Conservation (phyloP, 768 basidiomycete genomes). For the Lentinula raphanica region DNA sequence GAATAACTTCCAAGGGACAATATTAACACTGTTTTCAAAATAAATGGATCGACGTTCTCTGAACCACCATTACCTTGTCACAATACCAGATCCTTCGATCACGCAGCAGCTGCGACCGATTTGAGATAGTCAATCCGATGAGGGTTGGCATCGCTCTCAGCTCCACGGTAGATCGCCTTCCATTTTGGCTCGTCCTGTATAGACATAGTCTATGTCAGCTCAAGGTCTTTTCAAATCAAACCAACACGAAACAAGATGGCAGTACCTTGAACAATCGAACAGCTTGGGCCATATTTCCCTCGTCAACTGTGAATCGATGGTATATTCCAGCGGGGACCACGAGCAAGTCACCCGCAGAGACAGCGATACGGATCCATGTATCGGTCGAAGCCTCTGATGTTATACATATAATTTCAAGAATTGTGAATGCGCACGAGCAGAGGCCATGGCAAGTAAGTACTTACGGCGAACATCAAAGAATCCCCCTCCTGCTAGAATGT, state of each 20-base stretch:
- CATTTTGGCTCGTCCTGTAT: conserved; percentile 86
- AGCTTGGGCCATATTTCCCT: conserved; percentile 64
- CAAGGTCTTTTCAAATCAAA: not conserved
- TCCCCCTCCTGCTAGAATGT: conserved; percentile 79
- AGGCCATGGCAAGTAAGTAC: conserved; percentile 13
- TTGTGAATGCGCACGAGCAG: not conserved
- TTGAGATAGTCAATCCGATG: conserved; percentile 59
- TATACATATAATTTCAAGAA: not conserved
- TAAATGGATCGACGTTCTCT: too few species aligned
- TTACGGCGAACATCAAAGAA: conserved; percentile 89
- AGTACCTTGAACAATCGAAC: conserved; percentile 80
- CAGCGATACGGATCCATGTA: conserved; percentile 76
- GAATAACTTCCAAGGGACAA: too few species aligned
- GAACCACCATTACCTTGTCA: too few species aligned
- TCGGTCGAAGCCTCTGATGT: conserved; percentile 56
- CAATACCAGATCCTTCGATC: too few species aligned
- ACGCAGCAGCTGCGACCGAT: conserved; percentile 24
- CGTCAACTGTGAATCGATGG: conserved; percentile 91
- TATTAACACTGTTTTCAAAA: too few species aligned
- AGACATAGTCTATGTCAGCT: not conserved
- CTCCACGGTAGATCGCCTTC: conserved; percentile 67
- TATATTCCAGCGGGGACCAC: conserved; percentile 89
- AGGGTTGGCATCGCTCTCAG: conserved; percentile 58
- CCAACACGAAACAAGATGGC: not conserved
- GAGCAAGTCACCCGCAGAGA: conserved; percentile 76